Conservation (phyloP, 2,329 filamentous ascomycete species). For the Cytospora piceicola region DNA sequence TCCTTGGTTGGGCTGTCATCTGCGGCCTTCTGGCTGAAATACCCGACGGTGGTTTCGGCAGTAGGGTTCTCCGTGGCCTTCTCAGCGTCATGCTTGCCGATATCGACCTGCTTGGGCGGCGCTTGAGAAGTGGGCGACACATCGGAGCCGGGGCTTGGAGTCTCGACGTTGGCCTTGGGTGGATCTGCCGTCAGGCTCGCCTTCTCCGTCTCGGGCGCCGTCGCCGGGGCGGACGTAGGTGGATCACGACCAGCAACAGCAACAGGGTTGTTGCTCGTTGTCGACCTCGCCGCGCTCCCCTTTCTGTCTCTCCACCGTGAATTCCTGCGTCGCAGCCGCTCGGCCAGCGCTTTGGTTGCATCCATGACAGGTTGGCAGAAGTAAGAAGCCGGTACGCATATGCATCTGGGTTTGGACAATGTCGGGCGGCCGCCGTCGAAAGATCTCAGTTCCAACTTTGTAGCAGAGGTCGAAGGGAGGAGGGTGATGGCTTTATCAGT, state of each 20-base stretch:
- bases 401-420: slow-evolving; percentile 23
- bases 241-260: slow-evolving; percentile 5
- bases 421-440: slow-evolving; percentile 2
- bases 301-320: slow-evolving; percentile 26
- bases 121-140: slow-evolving; percentile 45
- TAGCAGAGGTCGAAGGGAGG: slow-evolving; percentile 13
- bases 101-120: slow-evolving; percentile 36
- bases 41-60: slow-evolving; percentile 12
- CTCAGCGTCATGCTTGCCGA: slow-evolving; percentile 23
- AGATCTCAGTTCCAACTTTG: slow-evolving; percentile 8
- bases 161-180: slow-evolving; percentile 33
- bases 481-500: slow-evolving; percentile 3
- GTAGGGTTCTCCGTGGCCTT: neutral
- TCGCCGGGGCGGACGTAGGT: slow-evolving; percentile 8
- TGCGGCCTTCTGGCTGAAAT: slow-evolving; percentile 18
- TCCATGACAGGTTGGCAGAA: slow-evolving; percentile 30
- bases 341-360: slow-evolving; percentile 30
- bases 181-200: slow-evolving; percentile 12
- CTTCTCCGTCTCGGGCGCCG: slow-evolving; percentile 7
- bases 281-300: slow-evolving; percentile 8
- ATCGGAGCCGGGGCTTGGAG: slow-evolving; percentile 46
- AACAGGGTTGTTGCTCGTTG: slow-evolving; percentile 4
- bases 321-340: slow-evolving; percentile 25
- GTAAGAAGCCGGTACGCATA: slow-evolving; percentile 15
- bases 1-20: slow-evolving; percentile 1